Conservation (phyloP, 768 basidiomycete genomes). For the Podaxis sp. region DNA sequence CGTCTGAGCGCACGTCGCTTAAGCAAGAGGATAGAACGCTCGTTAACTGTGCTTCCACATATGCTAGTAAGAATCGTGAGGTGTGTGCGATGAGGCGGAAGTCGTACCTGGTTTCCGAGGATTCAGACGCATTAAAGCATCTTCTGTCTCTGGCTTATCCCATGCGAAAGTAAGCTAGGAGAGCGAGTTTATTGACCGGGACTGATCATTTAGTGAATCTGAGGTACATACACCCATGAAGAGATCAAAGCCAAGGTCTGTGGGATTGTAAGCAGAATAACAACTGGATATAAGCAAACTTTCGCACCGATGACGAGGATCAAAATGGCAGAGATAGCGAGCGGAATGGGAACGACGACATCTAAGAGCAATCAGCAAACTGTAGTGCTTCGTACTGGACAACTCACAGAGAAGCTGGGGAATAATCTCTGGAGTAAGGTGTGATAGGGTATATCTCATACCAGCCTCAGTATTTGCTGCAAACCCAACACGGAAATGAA, state of each 20-base stretch:
- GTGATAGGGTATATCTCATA: slow-evolving; percentile 58
- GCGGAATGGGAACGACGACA: slow-evolving; percentile 66
- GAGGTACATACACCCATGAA: slow-evolving; percentile 53
- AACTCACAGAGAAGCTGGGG: slow-evolving; percentile 65
- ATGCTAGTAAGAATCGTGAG: not conserved
- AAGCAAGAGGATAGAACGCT: slow-evolving; percentile 48
- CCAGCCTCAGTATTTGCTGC: not conserved
- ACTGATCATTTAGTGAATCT: not conserved
- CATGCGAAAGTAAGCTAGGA: slow-evolving; percentile 66
- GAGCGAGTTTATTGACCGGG: not conserved
- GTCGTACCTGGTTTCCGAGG: slow-evolving; percentile 65
- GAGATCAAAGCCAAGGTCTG: slow-evolving; percentile 73
- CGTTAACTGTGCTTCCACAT: slow-evolving; percentile 42
- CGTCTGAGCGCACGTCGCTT: slow-evolving; percentile 60
- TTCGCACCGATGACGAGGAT: slow-evolving; percentile 66
- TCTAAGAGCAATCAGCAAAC: slow-evolving; percentile 32
- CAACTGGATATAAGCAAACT: not conserved
- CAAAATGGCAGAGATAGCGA: slow-evolving; percentile 66
- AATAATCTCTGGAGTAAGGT: slow-evolving; percentile 69
- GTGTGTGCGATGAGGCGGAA: not conserved
- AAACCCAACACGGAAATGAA: not conserved
- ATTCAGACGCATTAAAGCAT: slow-evolving; percentile 65
- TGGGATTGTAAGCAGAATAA: not conserved
- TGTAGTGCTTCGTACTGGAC: slow-evolving; percentile 2
- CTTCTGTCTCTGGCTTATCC: slow-evolving; percentile 65